phyloP scores from a whole-genome alignment of 805 yeast species.

The Saccharomycopsis sp. region DNA sequence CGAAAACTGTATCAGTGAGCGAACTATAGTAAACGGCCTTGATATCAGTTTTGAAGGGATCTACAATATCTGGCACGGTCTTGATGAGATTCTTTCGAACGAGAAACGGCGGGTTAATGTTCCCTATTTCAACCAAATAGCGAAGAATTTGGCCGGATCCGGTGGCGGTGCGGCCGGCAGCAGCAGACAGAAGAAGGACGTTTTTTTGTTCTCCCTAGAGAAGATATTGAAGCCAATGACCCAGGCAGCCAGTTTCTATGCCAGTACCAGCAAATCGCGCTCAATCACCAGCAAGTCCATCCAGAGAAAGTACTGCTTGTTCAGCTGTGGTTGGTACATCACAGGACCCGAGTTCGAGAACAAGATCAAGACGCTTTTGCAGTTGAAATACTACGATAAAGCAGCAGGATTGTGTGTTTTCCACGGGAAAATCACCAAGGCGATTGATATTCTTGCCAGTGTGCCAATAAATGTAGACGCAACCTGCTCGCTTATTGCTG shows the following conservation, averaged over 20 bases:
- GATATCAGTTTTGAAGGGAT: constrained; percentile 89
- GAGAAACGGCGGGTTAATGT: constrained; percentile 25
- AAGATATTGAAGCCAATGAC: constrained; percentile 7
- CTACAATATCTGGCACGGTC: constrained; percentile 81
- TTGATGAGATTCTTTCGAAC: constrained; percentile 36
- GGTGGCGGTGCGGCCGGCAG: too few relatives aligned
- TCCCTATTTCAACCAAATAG: constrained; percentile 25
- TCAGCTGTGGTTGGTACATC: constrained; percentile 88
- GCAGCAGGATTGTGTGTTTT: constrained; percentile 99
- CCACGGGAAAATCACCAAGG: constrained; percentile 78
- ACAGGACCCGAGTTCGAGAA: constrained; percentile 69
- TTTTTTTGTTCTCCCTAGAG: constrained; percentile 16
- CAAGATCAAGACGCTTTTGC: constrained; percentile 50
- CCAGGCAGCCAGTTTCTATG: constrained; percentile 6
- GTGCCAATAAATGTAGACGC: constrained; percentile 23
- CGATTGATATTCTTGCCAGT: constrained; percentile 67
- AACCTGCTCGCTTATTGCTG: constrained; percentile 69
- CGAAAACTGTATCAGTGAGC: constrained; percentile 42
- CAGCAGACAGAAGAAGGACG: constrained; percentile 43
- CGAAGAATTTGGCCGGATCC: too few relatives aligned
- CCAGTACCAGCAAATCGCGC: constrained; percentile 20
- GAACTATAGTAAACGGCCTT: constrained; percentile 60
- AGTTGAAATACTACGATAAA: constrained; percentile 61
- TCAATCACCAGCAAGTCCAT: constrained; percentile 42
- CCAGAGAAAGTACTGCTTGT: constrained; percentile 72